phyloP scores from a whole-genome alignment of 495 filamentous ascomycete species.

The Xylaria flabelliformis region DNA sequence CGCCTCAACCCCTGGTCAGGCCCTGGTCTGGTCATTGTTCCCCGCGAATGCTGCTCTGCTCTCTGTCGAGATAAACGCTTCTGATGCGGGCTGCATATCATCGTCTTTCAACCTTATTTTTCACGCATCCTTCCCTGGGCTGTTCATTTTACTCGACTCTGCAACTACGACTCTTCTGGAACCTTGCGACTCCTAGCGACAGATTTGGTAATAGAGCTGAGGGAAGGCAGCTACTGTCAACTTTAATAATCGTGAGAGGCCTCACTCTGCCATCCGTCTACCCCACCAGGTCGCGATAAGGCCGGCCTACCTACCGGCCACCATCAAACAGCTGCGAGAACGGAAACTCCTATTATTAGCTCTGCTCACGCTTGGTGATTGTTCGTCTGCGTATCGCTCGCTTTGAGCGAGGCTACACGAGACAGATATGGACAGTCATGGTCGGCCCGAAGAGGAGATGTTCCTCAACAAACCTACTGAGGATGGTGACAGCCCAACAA shows the following conservation, averaged over 20 bases:
- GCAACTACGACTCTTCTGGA: neutral
- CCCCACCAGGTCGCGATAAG: constrained; percentile 26
- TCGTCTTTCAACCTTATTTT: neutral
- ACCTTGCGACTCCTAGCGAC: neutral
- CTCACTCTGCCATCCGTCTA: constrained; percentile 4
- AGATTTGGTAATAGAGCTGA: neutral
- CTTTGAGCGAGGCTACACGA: constrained; percentile 9
- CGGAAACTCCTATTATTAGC: neutral
- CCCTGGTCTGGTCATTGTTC: constrained; percentile 9
- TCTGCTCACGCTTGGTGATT: neutral
- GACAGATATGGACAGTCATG: constrained; percentile 53
- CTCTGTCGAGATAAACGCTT: constrained; percentile 6
- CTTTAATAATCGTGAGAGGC: neutral
- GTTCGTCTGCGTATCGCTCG: constrained; percentile 6
- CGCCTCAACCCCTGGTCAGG: constrained; percentile 12
- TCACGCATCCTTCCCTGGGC: neutral
- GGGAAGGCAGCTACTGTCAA: neutral
- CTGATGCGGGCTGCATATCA: constrained; percentile 15
- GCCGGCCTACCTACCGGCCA: neutral
- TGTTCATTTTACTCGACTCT: neutral
- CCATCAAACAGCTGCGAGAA: neutral
- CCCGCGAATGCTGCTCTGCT: constrained; percentile 19
- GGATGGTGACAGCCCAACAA: constrained; percentile 70
- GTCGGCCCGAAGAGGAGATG: constrained; percentile 78
- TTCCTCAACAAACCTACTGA: constrained; percentile 68